Evolutionary conservation across 2,329 filamentous ascomycete species (phyloP), one percentile per base, ranked within the genome.

Genomic region (Ophiostoma pallidulum): DNA sequence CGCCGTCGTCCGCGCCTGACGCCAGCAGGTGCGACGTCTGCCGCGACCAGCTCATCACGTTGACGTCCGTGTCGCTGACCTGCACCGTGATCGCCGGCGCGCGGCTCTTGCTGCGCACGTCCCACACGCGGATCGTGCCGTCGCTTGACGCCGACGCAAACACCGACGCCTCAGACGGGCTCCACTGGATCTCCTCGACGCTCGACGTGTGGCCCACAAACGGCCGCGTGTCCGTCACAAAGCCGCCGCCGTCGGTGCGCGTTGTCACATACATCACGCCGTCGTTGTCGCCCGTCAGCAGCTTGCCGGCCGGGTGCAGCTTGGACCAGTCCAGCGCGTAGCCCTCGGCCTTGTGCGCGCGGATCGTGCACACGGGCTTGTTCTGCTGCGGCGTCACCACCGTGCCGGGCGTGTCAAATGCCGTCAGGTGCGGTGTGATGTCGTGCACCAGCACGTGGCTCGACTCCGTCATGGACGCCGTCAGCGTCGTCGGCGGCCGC

Each of bases 251-350:
- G 60, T 92, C 86, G 43, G 84, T 90, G 49, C 87, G 77, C 8
- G 87, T 89, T 2, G 91, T 96, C 51, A 82, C 74, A 66, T 89
- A 97, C 62, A 98, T 96, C 52, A 84, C 72, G 50, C 92, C 92
- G 56, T 90, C 77, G 61, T 90, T 88, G 66, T 98, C 92, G 54
- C 92, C 92, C 0, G 91, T 96, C 39, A 95, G 68, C 3, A 98
- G 80, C 66, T 91, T 92, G 50, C 90, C 90, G 40, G 82, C 76
- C 0, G 88, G 79, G 39, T 86, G 75, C 9, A 87, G 64, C 1
- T 88, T 86, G 22, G 90, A 95, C 92, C 92, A 98, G 67, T 96
- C 92, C n/a, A 98, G 68, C 0, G 88, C 92, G 64, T 97, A 98
- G 41, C 92, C 92, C 71, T 98, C 92, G 12, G 81, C 71, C 68